Conservation (phyloP, 2,329 filamentous ascomycete species). For the Trichoderma arundinaceum region DNA sequence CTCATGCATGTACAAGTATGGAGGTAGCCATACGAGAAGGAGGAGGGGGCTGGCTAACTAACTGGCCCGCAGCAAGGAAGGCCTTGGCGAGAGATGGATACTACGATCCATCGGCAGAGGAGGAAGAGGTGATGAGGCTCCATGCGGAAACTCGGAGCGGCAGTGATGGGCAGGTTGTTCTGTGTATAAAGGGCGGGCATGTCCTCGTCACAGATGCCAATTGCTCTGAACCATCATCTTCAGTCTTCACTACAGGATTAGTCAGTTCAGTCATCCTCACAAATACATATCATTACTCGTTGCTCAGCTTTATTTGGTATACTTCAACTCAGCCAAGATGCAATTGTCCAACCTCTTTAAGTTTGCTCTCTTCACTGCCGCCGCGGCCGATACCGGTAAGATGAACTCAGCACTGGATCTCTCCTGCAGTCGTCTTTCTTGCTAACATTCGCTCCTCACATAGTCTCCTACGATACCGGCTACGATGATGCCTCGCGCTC, state of each 20-base stretch:
- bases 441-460: constrained; percentile 31
- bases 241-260: background rate
- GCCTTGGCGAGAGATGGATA: constrained; percentile 26
- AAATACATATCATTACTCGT: background rate
- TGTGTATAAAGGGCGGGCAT: constrained; percentile 13
- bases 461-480: constrained; percentile 72
- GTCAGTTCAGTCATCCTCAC: background rate
- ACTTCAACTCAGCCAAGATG: constrained; percentile 45
- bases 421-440: background rate
- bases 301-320: background rate
- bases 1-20: background rate
- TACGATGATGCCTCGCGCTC: constrained; percentile 68
- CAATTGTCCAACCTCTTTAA: constrained; percentile 50
- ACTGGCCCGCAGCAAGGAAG: background rate
- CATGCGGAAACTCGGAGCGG: constrained; percentile 1
- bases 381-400: constrained; percentile 47
- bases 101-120: constrained; percentile 23
- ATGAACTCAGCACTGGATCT: background rate
- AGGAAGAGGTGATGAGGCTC: constrained; percentile 1
- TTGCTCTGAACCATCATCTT: constrained; percentile 23
- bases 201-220: constrained; percentile 1
- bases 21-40: background rate
- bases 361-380: constrained; percentile 47
- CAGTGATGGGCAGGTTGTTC: background rate
- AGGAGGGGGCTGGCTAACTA: background rate